Base-by-base conservation (phyloP, 495 filamentous ascomycete genomes). In the Xylaria curta region DNA sequence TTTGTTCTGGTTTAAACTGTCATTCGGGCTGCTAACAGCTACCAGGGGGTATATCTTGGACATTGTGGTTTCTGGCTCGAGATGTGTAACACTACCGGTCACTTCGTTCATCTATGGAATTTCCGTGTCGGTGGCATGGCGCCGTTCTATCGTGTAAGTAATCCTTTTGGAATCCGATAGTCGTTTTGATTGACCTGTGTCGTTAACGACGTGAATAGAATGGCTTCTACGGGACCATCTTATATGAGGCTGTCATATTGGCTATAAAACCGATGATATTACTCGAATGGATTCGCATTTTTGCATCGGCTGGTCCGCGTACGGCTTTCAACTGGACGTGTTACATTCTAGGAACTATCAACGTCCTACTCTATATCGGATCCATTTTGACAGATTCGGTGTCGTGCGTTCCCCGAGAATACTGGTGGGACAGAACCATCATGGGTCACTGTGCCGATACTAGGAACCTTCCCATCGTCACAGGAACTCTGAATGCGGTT, bases 21-120 rank as follows among this genome's bases (percentile, higher is more conserved):
- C 12, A 3, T 12, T 67, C 46, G 42, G 17, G 66, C 13, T 69
- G n/a, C 31, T 72, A 13, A 21, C 65, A 58, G 68, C 28, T 66
- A 51, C 24, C 28, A 49, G 73, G 73, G 63, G 53, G 40, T 72
- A 31, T 70, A 76, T 59, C 68, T 78, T 56, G 76, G 73, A 28
- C 21, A 70, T 70, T 63, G 72, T 70, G 21, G 71, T 63, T 68
- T 60, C 66, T 69, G 70, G 71, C 24, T 71, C 24, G 17, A 24
- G 38, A 68, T 78, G 28, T 66, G 59, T 44, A 36, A 70, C 61
- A 74, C 68, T 4, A 72, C 75, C 10, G 76, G 76, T n/a, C 74
- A 75, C 60, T 71, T 76, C 19, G 75, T 78, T 9, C 76, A 76
- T 58, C 54, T 68, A 21, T 78, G 76, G 76, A 54, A 78, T 71